Percentiles rank a stretch among this genome's conserved stretches.
Evolutionary conservation across 768 basidiomycete genomes (phyloP).

Genomic region (Lyophyllum semitale): DNA sequence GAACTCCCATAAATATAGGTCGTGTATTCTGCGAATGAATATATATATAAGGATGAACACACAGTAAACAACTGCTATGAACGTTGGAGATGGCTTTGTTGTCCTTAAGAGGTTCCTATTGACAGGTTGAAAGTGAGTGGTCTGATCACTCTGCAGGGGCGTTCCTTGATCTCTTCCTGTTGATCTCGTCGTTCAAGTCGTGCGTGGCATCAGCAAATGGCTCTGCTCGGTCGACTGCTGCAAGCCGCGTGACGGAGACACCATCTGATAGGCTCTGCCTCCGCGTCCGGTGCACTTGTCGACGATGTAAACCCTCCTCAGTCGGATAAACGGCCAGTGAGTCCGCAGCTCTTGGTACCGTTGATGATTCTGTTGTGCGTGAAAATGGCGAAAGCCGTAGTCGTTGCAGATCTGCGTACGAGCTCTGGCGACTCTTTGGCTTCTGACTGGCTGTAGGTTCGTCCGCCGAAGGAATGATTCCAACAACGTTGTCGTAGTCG

Average conservation of each 20-base stretch:
- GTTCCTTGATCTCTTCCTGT: constrained; percentile 31
- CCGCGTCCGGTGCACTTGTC: constrained; percentile 50
- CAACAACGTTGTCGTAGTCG: constrained; percentile 89
- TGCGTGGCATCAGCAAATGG: constrained; percentile 65
- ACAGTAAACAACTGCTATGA: neutral
- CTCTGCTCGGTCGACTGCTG: constrained; percentile 56
- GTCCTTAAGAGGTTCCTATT: neutral
- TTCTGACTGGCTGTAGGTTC: constrained; percentile 42
- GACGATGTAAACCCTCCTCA: constrained; percentile 45
- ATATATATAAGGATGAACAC: neutral
- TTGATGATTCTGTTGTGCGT: neutral
- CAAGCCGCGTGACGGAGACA: constrained; percentile 65
- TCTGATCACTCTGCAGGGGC: constrained; percentile 16
- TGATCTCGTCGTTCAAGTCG: constrained; percentile 66
- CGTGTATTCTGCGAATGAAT: neutral
- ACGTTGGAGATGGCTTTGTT: neutral
- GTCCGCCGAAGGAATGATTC: constrained; percentile 56
- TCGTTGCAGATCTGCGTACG: constrained; percentile 82
- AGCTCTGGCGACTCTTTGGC: constrained; percentile 64
- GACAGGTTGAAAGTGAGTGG: neutral
- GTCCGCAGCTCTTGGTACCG: neutral
- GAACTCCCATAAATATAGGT: neutral
- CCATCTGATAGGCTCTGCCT: constrained; percentile 66
- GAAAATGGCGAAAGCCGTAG: constrained; percentile 41
- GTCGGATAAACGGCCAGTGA: constrained; percentile 12